These are phyloP conservation scores for Pythium monospermum DNA, from an alignment of 352 stramenopile genomes.

Conservation along the genomic window DNA sequence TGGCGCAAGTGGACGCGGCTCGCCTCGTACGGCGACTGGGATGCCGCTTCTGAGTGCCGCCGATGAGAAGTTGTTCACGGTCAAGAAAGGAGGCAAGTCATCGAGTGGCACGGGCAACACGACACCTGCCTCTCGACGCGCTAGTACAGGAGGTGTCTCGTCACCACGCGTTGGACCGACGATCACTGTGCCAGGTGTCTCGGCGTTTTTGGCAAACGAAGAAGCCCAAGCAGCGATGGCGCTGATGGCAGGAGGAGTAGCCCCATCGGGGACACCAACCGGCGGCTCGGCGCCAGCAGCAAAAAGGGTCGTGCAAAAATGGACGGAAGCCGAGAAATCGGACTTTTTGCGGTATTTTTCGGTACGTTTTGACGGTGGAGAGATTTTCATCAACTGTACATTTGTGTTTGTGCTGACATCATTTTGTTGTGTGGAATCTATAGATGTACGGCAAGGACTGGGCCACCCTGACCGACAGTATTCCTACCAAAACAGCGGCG, in stretches of 20 bases:
- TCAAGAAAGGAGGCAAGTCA: conserved; percentile 17
- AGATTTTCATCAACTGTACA: neutral
- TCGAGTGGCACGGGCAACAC: conserved; percentile 5
- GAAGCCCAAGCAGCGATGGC: conserved; percentile 22
- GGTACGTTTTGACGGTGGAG: conserved; percentile 29
- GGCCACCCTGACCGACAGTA: conserved; percentile 79
- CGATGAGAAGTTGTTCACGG: conserved; percentile 11
- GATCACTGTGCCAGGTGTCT: conserved; percentile 14
- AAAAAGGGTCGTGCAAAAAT: conserved; percentile 88
- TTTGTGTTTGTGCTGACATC: neutral
- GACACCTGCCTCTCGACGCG: no score
- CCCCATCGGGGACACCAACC: conserved; percentile 16
- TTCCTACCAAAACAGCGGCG: conserved; percentile 84
- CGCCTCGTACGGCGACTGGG: conserved; percentile 9
- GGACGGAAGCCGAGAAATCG: conserved; percentile 85
- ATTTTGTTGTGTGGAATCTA: neutral
- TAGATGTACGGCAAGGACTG: conserved; percentile 87
- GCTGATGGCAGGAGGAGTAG: conserved; percentile 10
- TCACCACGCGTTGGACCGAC: conserved; percentile 22
- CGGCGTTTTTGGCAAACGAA: conserved; percentile 15
- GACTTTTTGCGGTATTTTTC: conserved; percentile 87
- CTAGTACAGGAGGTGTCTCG: no score
- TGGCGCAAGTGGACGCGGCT: conserved; percentile 10
- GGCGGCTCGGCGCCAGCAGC: conserved; percentile 25
- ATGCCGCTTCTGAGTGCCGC: neutral